Evolutionary conservation across 106 monocot genomes (phyloP), one percentile per base, ranked within the genome.

Genomic region (Acorus gramineus): DNA sequence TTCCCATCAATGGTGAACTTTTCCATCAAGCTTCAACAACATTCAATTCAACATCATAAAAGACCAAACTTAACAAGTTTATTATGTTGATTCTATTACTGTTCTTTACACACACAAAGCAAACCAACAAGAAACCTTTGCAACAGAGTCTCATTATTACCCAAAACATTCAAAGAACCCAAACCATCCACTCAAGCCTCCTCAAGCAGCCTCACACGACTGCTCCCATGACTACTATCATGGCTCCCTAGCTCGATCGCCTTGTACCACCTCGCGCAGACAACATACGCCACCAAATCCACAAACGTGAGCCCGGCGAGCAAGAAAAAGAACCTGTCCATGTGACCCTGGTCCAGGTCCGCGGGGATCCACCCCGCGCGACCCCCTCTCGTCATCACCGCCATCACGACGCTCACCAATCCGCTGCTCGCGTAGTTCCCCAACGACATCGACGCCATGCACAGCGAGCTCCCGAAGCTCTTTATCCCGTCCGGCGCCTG

Each of bases 321-420:
- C n/a, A 92, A 64, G 72, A 92, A 84, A 84, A 72, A 92, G 79
- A 92, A 92, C 63, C 65, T 51, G 61, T 86, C 91, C 1, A 92
- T 74, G 63, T 77, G 86, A 2, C 86, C 91, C 10, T 48, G 8
- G 60, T 92, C 86, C 50, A 92, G 81, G 66, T 92, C 71, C 7
- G 63, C 74, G 1, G 91, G 86, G 51, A 92, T 92, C 91, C 91
- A 92, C 2, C 91, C 84, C 1, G 74, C 66, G 1, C 64, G 45
- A 5, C 4, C 46, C 8, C 28, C 70, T 5, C 28, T 59, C 0
- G 45, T 54, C 0, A 83, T 91, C 4, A 77, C 45, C 1, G 11
- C 57, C 61, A 74, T 84, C 6, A 86, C 79, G 2, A 79, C 50
- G 9, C 11, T 72, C 5, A 91, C 91, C 43, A 91, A 67, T 57